Base-by-base conservation (phyloP, 2,329 filamentous ascomycete species). In the Neodidymelliopsis sp. region DNA sequence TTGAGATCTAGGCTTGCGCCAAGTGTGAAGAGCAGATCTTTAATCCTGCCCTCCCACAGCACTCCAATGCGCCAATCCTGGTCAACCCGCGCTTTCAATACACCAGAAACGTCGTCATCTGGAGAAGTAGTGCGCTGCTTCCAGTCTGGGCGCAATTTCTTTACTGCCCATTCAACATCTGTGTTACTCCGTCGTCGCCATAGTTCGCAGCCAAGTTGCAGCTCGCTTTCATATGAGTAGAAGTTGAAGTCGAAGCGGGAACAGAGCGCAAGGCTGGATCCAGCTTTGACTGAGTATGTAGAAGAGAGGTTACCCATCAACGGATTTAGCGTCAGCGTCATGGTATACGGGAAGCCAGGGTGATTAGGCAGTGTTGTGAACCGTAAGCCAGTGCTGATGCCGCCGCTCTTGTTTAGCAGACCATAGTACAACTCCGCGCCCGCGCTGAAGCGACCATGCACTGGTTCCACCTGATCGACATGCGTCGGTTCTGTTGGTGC, bases 371-470 rank as follows among this genome's bases (percentile, higher is more conserved):
- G 77, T 9, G 94, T 97, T 28, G 91, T 90, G 71, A 97, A 99
- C 38, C 94, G 85, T 36, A 91, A 80, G 6, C 92, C 94, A 7
- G 95, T 84, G 56, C 91, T 96, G 69, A 97, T 84, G 35, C 94
- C 94, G 37, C 93, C 90, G 16, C 91, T 91, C 69, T 97, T 97
- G 71, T 97, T 97, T 50, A 97, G 77, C 0, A 92, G 88, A 16
- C 93, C 94, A 77, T 99, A 99, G 77, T 97, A 99, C 25, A 96
- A 80, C 74, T 99, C 94, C 45, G 87, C 93, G 25, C 94, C 94
- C 3, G 90, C 90, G 65, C 90, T 96, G 70, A 97, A 91, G 15
- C 93, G 86, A 7, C 89, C 92, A 76, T 85, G 88, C 49, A 87
- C 84, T 60, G 81, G 83, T 67, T 88, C 71, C 42, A 60, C 47